phyloP scores from a whole-genome alignment of 1,139 yeast species.

The Pichia terricola region DNA sequence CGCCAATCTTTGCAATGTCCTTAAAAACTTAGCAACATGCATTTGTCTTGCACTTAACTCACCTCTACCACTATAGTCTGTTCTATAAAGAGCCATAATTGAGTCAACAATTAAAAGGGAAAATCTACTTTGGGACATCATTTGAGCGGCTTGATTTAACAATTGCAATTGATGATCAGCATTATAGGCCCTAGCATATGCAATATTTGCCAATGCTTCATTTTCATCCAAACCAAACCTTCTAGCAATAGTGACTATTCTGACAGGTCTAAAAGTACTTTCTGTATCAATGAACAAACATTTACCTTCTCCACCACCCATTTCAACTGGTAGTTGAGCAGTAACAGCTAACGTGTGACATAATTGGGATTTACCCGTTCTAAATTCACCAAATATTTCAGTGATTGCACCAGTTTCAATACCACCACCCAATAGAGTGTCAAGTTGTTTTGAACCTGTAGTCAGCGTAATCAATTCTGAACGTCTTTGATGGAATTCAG shows the following conservation, averaged over 20 bases:
- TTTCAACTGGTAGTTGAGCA: slow-evolving; percentile 91
- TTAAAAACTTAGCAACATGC: slow-evolving; percentile 89
- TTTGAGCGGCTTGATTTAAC: slow-evolving; percentile 81
- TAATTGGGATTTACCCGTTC: slow-evolving; percentile 95
- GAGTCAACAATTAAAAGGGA: slow-evolving; percentile 83
- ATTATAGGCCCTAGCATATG: slow-evolving; percentile 93
- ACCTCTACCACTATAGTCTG: slow-evolving; percentile 94
- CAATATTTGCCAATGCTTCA: slow-evolving; percentile 91
- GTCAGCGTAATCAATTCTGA: slow-evolving; percentile 87
- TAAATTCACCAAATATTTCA: slow-evolving; percentile 92
- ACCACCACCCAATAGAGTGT: slow-evolving; percentile 92
- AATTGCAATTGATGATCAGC: slow-evolving; percentile 93
- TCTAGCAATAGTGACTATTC: slow-evolving; percentile 83
- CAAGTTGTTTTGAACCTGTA: slow-evolving; percentile 91
- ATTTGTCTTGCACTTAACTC: slow-evolving; percentile 92
- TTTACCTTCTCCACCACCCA: slow-evolving; percentile 99
- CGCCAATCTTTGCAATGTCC: slow-evolving; percentile 84
- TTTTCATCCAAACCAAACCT: slow-evolving; percentile 91
- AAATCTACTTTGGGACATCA: slow-evolving; percentile 92
- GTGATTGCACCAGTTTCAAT: slow-evolving; percentile 96
- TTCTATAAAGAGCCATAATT: slow-evolving; percentile 90
- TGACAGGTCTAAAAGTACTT: slow-evolving; percentile 89
- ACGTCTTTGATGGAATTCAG: slow-evolving; percentile 85
- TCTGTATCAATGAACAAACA: slow-evolving; percentile 95
- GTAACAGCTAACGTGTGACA: slow-evolving; percentile 97